phyloP scores from a whole-genome alignment of 2,329 filamentous ascomycete species.

The Penicillium sclerotiorum region DNA sequence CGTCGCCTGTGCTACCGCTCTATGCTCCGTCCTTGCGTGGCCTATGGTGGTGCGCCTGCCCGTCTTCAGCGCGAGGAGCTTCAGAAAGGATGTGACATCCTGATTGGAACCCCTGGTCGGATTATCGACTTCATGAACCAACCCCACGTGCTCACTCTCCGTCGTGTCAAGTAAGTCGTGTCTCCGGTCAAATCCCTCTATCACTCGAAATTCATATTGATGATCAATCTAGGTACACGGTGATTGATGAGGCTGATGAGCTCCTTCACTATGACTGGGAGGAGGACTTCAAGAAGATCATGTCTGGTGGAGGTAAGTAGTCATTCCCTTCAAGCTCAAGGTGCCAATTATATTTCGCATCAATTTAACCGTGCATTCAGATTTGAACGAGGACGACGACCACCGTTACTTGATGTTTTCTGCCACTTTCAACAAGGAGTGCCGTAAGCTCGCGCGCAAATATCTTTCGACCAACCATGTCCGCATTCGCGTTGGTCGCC shows the following conservation, averaged over 20 bases:
- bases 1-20: slow-evolving; percentile 91
- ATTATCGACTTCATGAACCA: slow-evolving; percentile 80
- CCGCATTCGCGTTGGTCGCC: slow-evolving; percentile 82
- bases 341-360: background rate
- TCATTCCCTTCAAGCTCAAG: background rate
- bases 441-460: slow-evolving; percentile 74
- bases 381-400: slow-evolving; percentile 75
- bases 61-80: slow-evolving; percentile 72
- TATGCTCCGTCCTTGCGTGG: slow-evolving; percentile 88
- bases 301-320: slow-evolving; percentile 78
- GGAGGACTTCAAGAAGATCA: slow-evolving; percentile 71
- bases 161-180: slow-evolving; percentile 67
- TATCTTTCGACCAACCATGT: slow-evolving; percentile 75
- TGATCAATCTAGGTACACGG: slow-evolving; percentile 54
- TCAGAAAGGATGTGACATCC: slow-evolving; percentile 80
- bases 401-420: slow-evolving; percentile 82
- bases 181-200: background rate
- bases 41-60: slow-evolving; percentile 82
- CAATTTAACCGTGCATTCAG: no score
- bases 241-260: slow-evolving; percentile 96
- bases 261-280: slow-evolving; percentile 81
- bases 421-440: slow-evolving; percentile 83
- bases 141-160: slow-evolving; percentile 68
- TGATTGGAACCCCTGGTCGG: slow-evolving; percentile 86
- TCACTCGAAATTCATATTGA: background rate